Evolutionary conservation across 306 rosid species (phyloP), one percentile per base, ranked within the genome.

Genomic region (Fagus sylvatica): DNA sequence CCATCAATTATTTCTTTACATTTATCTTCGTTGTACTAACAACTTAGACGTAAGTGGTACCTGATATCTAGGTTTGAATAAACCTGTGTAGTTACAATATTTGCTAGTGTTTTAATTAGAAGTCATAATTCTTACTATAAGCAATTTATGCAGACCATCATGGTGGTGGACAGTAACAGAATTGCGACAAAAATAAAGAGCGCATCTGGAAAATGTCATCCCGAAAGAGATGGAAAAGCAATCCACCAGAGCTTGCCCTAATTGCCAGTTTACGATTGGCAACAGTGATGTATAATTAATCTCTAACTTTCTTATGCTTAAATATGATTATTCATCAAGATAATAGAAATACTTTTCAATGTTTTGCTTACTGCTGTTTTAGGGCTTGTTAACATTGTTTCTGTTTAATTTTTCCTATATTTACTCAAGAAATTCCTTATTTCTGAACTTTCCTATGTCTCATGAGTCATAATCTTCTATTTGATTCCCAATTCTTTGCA

Each of bases 161-260:
- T 90, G 95, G 95, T 90, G 85, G 88, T 90, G 67, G 98, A 93
- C 85, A 87, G 90, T 81, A 88, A 88, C 61, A 86, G 98, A 87
- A 87, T 93, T 41, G 98, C 98, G 5, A 90, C 98, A 28, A 93
- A 93, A 85, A 93, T 91, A 79, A 93, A 85, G 89, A 74, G 88
- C 80, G 93, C 98, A 46, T 87, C 93, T 39, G 87, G 89, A 41
- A 53, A 83, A 13, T 81, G 77, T 84, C 86, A 87, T 69, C 83
- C 88, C 42, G 83, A 46, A 40, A 71, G 76, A 54, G 81, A 75
- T 93, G 96, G 92, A 89, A 90, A 76, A 93, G 91, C 86, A 90
- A 93, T 78, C 98, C 4, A 78, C 91, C 41, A 88, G 81, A 85
- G 69, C 91, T 71, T 93, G 98, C 78, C 98, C 98, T 33, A 91